Evolutionary conservation across 371 early-diverging fungal species (phyloP), one percentile per base, ranked within the genome.

Genomic region (Lichtheimia ornata): DNA sequence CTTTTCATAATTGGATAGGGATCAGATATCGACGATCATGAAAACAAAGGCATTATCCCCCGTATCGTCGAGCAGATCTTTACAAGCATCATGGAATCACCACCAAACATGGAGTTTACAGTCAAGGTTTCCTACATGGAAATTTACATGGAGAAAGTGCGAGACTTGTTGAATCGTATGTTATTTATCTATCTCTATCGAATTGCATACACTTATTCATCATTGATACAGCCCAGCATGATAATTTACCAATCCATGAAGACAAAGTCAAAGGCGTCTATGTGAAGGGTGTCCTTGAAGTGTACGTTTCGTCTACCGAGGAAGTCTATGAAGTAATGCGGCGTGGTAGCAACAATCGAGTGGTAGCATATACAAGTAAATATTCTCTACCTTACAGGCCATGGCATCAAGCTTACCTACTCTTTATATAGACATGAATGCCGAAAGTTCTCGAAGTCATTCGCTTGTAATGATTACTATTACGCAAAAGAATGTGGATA

Each of bases 81-180:
- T 67, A 65, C 74, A n/a, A 83, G 84, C 57, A 93, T 94, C 70
- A 71, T 85, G 70, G 86, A 85, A 17, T 88, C 94, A n/a, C 93
- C 91, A 25, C 72, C 88, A 3, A 89, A 86, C 43, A 87, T 93
- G 67, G 92, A 94, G 72, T 93, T 93, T 71, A 91, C 91, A 20
- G 94, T 95, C 66, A 91, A 90, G 69, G 88, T 92, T 15, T 92
- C 92, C 20, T 95, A 87, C 79, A 91, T 97, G 90, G 99, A 99
- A 83, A 95, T 99, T 65, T 99, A 99, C 82, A 98, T 98, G 93
- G 99, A 99, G 69, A 91, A 90, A 69, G 91, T 98, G 62, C 85
- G 92, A 54, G 97, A 97, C 84, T 78, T 98, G 71, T 81, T 99
- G 62, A 90, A 89, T 69, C 93, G 91, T 81, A 78, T 71, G 66